Evolutionary conservation across 371 early-diverging fungal species (phyloP).

Genomic region (Basidiobolus meristosporus): DNA sequence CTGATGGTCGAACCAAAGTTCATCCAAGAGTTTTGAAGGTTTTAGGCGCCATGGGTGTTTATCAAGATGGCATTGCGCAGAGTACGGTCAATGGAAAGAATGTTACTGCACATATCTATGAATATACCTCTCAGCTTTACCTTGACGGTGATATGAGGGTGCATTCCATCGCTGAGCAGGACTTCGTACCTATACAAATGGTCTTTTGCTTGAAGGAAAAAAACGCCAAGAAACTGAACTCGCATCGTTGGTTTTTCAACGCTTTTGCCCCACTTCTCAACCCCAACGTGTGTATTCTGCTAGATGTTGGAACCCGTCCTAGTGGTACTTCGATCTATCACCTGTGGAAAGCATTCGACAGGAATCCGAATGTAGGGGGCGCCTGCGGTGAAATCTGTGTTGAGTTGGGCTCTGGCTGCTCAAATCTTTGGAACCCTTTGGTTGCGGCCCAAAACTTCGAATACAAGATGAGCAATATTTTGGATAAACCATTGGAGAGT

Average conservation of each 20-base stretch:
- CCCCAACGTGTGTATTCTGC: constrained; percentile 53
- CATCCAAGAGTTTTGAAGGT: constrained; percentile 27
- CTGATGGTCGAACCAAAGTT: constrained; percentile 63
- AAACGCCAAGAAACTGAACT: constrained; percentile 77
- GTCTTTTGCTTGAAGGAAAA: constrained; percentile 73
- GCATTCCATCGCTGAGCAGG: constrained; percentile 15
- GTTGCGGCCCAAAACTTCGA: constrained; percentile 75
- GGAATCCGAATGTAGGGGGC: constrained; percentile 40
- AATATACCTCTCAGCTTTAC: constrained; percentile 54
- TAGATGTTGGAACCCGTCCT: constrained; percentile 61
- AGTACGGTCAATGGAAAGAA: constrained; percentile 28
- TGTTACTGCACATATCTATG: constrained; percentile 57
- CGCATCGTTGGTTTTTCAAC: constrained; percentile 79
- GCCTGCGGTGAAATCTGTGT: constrained; percentile 58
- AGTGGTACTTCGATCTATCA: constrained; percentile 34
- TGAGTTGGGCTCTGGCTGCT: constrained; percentile 23
- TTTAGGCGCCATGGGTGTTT: constrained; percentile 41
- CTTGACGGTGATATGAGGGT: constrained; percentile 25
- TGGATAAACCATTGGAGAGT: constrained; percentile 66
- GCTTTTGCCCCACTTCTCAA: constrained; percentile 43
- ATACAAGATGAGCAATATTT: constrained; percentile 66
- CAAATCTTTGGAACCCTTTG: constrained; percentile 41
- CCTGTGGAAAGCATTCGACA: constrained; percentile 48
- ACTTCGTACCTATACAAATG: constrained; percentile 51
- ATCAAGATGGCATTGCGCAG: constrained; percentile 50